Base-by-base conservation (phyloP, 805 yeast species). In the Pichia paraexigua region DNA sequence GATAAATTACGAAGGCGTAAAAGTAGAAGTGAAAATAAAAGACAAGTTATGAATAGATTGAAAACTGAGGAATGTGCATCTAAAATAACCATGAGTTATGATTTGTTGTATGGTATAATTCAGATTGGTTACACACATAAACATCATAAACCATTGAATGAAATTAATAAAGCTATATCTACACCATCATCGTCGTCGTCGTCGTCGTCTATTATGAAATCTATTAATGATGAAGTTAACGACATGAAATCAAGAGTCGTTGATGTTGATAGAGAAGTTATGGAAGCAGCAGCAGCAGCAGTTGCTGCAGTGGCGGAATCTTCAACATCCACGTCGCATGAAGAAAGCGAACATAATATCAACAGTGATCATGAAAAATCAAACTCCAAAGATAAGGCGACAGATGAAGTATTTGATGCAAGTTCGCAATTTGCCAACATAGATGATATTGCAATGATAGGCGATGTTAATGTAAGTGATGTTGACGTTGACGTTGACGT, bases 31-130 rank as follows among this genome's bases (percentile, higher is more conserved):
- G 69, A 64, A 9, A 62, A 69, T 45, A 68, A 70, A 49, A 63
- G 75, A 48, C 65, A 59, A 32, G 66, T 71, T 20, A 55, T 64
- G 10, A 73, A 73, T 57, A 71, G 67, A 56, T 58, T 74, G 48
- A 74, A 74, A 56, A 67, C 69, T 2, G 73, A 71, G 49, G 63
- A 64, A 10, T 74, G 78, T 50, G 66, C 68, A 9, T 73, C 77
- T 0, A 70, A 70, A 49, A 59, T 74, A 25, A 64, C 70, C 1
- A 51, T 73, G 41, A 69, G 63, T 47, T 73, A 73, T 55, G 73
- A 70, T 53, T 53, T 74, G 21, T 60, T 61, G 13, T 64, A 68
- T 30, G 77, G 77, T 0, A 52, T 63, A 5, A 60, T 74, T 18
- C 68, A 63, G 46, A 56, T 74, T 2, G 57, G 65, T 35, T 73